Conservation (phyloP, 345 rosid species). For the Eucalyptus tenuipes region DNA sequence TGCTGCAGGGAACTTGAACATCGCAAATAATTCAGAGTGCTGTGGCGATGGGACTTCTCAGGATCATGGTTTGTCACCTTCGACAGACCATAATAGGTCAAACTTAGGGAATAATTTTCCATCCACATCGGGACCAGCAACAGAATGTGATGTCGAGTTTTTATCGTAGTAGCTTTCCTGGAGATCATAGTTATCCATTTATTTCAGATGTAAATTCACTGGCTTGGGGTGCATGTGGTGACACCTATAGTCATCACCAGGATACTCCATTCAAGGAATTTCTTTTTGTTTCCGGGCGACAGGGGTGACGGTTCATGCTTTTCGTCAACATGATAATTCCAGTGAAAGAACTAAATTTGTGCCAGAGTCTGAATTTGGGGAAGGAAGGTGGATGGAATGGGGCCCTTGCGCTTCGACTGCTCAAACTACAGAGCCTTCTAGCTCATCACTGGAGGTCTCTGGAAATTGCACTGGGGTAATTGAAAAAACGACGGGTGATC, state of each 20-base stretch:
- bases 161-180: conserved; percentile 14
- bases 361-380: conserved; percentile 26
- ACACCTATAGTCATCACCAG: conserved; percentile 45
- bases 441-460: conserved; percentile 12
- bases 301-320: conserved; percentile 79
- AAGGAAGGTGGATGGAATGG: conserved; percentile 93
- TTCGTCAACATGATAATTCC: conserved; percentile 27
- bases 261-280: conserved; percentile 64
- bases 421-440: conserved; percentile 5
- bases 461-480: conserved; percentile 3
- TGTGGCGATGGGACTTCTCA: conserved; percentile 9
- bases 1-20: conserved; percentile 3
- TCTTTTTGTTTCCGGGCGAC: conserved; percentile 60
- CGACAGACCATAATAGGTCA: conserved; percentile 15
- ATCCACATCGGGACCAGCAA: conserved; percentile 37
- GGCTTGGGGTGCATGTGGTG: conserved; percentile 90
- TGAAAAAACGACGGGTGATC: background rate
- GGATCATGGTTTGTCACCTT: conserved; percentile 19
- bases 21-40: conserved; percentile 10
- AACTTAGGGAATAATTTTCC: conserved; percentile 28
- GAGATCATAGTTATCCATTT: conserved; percentile 29
- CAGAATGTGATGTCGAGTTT: conserved; percentile 26
- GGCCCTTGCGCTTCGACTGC: conserved; percentile 38
- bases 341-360: conserved; percentile 5
- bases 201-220: conserved; percentile 64